Percentiles rank a stretch among this genome's conserved stretches.
phyloP scores from a whole-genome alignment of 306 rosid genomes.

The Vigna radiata region DNA sequence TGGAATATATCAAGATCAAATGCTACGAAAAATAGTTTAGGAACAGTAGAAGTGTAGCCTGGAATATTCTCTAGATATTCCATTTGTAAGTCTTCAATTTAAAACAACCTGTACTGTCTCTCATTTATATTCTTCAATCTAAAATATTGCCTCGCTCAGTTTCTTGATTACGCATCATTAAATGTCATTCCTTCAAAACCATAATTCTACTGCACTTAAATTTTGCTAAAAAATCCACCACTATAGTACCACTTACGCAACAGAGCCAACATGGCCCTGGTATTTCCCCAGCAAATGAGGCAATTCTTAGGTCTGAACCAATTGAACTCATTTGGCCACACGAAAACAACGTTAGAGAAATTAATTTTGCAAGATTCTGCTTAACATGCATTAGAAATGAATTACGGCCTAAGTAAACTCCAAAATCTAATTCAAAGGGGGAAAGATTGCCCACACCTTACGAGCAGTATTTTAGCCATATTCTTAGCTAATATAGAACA shows the following conservation, averaged over 20 bases:
- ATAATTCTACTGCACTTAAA: not conserved
- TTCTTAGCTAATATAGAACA: not conserved
- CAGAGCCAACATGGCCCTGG: not conserved
- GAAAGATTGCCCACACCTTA: not conserved
- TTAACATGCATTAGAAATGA: slow-evolving; percentile 7
- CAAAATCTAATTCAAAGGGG: not conserved
- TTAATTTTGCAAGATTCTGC: slow-evolving; percentile 20
- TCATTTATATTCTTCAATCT: not conserved
- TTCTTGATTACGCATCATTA: not conserved
- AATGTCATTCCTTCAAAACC: slow-evolving; percentile 31
- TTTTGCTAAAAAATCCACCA: slow-evolving; percentile 22
- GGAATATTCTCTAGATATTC: not conserved
- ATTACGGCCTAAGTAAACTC: not conserved
- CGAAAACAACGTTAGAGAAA: slow-evolving; percentile 26
- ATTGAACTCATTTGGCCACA: slow-evolving; percentile 27
- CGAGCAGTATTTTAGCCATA: not conserved
- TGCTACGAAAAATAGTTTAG: slow-evolving; percentile 20
- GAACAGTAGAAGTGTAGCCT: not conserved
- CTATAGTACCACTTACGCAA: slow-evolving; percentile 6
- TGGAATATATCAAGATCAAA: slow-evolving; percentile 19
- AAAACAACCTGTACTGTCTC: not conserved
- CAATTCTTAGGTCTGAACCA: not conserved
- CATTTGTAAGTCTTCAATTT: slow-evolving; percentile 8
- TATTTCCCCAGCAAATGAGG: not conserved
- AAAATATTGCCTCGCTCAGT: not conserved